Evolutionary conservation across 2,329 filamentous ascomycete species (phyloP).

Genomic region (Botryotinia globosa): DNA sequence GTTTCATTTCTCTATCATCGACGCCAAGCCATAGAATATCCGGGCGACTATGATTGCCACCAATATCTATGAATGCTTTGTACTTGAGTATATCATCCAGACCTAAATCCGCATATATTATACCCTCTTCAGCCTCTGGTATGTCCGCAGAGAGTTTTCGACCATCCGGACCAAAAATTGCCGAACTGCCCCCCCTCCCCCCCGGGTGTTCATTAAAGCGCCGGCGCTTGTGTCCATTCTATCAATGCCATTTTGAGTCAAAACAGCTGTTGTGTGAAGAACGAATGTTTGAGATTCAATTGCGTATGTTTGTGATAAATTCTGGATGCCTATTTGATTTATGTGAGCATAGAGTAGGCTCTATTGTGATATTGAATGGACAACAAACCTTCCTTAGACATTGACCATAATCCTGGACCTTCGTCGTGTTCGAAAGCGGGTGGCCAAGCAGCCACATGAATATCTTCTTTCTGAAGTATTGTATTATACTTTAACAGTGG

Average conservation of each 20-base stretch:
- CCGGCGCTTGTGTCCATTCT: neutral
- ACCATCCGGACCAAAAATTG: conserved; percentile 55
- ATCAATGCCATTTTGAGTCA: conserved; percentile 39
- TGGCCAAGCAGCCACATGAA: conserved; percentile 56
- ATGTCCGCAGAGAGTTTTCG: conserved; percentile 41
- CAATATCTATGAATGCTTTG: conserved; percentile 29
- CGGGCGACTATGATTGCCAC: conserved; percentile 28
- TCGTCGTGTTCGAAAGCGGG: conserved; percentile 51
- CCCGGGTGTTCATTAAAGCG: conserved; percentile 45
- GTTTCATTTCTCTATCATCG: conserved; percentile 25
- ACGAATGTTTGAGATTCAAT: conserved; percentile 56
- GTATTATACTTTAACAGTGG: conserved; percentile 52
- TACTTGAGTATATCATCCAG: conserved; percentile 25
- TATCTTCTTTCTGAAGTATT: conserved; percentile 48
- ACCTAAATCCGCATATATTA: conserved; percentile 46
- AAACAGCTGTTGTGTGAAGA: conserved; percentile 53
- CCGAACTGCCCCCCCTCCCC: conserved; percentile 46
- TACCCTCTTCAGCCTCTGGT: conserved; percentile 51
- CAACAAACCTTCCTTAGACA: conserved; percentile 32
- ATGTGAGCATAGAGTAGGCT: neutral
- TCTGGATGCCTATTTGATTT: conserved; percentile 36
- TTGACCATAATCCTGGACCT: conserved; percentile 26
- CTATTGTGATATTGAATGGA: conserved; percentile 25
- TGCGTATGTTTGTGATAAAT: conserved; percentile 55
- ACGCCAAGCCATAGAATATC: conserved; percentile 32